Base-by-base conservation (phyloP, 345 rosid species). In the Moricandia moricandioides region DNA sequence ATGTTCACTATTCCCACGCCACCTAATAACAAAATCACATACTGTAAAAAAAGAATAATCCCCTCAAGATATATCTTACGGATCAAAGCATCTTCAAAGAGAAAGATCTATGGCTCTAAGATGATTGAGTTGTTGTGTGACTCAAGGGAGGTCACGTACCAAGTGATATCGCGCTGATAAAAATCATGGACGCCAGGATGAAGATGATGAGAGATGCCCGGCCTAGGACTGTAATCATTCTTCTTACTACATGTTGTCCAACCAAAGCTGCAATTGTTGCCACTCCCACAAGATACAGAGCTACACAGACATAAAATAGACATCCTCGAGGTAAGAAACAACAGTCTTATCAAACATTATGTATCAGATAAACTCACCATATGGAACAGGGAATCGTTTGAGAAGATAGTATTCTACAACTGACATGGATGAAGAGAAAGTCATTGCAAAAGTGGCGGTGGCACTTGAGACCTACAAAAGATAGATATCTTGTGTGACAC, bases 361-460 rank as follows among this genome's bases (percentile, higher is more conserved):
- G 52, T 47, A 47, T n/a, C 52, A 47, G 3, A 0, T 47, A 47
- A 43, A 62, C 81, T 84, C 60, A 88, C 96, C 93, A 12, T 85
- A 89, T 21, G 97, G 93, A 54, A 91, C 86, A 2, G 96, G 93
- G 72, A 91, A 91, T 40, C 93, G 91, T 68, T 86, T 88, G 13
- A 91, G 84, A 67, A 91, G 91, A 79, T 86, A 91, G 76, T 89
- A 91, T 72, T 91, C 97, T 7, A 91, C 80, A n/a, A 87, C 97
- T 24, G 93, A 91, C 91, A 91, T 86, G 7, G 96, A 89, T 27
- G 97, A 89, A 52, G 93, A 89, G 73, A 91, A 91, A 12, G 85
- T 82, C 97, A 89, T 89, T n/a, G 91, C 89, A 79, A 89, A 89
- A 71, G 97, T 91, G 18, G 91, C 86, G 27, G 96, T 91, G 64